Evolutionary conservation across 2,329 filamentous ascomycete species (phyloP), one percentile per base, ranked within the genome.

Genomic region (Fusarium pseudograminearum): DNA sequence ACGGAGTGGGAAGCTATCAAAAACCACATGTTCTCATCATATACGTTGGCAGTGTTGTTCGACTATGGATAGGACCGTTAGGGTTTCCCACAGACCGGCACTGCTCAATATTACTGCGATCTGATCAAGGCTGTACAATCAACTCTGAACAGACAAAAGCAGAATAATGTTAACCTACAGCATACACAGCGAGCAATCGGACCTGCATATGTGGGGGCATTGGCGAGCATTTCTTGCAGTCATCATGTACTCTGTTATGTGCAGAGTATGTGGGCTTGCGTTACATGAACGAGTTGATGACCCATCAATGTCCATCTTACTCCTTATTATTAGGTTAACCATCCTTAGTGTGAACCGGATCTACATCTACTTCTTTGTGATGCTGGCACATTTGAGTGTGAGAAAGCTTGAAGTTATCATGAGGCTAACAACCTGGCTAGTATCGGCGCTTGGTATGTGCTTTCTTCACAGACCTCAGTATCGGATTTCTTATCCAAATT

Each of bases 401-500:
- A 34, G 28, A 30, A 30, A 30, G 50, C 58, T 59, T 64, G 44
- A 28, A 52, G 52, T 53, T 41, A 51, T 71, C 31, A 61, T 61
- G 68, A 71, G 68, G 59, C 60, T 71, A 61, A 54, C 48, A 61
- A 53, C 57, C 47, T 69, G 46, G 62, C 61, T 65, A 64, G 66
- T 63, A 64, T 69, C 70, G 28, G 64, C 41, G 47, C 47, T 33
- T 67, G 73, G 73, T 61, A 52, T 63, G 68, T 71, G 70, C 72
- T 66, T 69, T 51, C 18, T 59, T 60, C 20, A 50, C 42, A 47
- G 52, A 44, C 53, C 58, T 67, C 53, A 60, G 58, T 41, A 62
- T 53, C 73, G 73, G 73, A 61, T 55, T 52, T 55, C 31, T 40
- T 65, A 45, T 55, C 73, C 70, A 54, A 57, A 73, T 75, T 74